These are phyloP conservation scores for Nitzschia palea DNA, from an alignment of 108 stramenopile species.

Conservation along the genomic window DNA sequence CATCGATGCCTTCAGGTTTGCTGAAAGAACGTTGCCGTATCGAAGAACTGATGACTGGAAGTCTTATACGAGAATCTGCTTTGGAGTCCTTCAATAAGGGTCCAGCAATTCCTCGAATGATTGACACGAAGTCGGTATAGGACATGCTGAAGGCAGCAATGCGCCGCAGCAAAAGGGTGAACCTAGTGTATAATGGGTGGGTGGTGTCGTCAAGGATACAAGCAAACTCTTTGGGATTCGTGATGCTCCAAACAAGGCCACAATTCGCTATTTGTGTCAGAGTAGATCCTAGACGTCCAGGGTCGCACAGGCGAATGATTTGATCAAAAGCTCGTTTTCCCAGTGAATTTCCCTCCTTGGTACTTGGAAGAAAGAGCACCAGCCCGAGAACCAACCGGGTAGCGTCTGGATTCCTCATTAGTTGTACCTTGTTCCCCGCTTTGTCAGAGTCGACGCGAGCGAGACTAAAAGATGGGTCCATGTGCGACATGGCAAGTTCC, in stretches of 20 bases:
- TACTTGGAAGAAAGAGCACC: constrained; percentile 54
- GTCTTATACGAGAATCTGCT: constrained; percentile 53
- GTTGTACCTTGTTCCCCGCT: constrained; percentile 19
- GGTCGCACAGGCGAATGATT: constrained; percentile 67
- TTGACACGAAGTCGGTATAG: constrained; percentile 81
- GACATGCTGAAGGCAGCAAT: constrained; percentile 86
- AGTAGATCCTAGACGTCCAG: constrained; percentile 70
- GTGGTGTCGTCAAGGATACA: constrained; percentile 65
- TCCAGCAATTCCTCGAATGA: constrained; percentile 71
- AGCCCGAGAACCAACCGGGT: constrained; percentile 74
- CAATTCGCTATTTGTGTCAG: constrained; percentile 74
- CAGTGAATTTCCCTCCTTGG: constrained; percentile 46
- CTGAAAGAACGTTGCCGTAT: constrained; percentile 32
- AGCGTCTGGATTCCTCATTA: constrained; percentile 80
- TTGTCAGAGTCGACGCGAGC: constrained; percentile 35
- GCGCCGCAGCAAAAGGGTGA: constrained; percentile 63
- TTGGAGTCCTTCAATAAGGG: constrained; percentile 64
- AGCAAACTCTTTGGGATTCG: constrained; percentile 73
- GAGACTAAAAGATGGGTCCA: constrained; percentile 60
- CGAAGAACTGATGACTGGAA: constrained; percentile 77
- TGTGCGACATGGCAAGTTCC: constrained; percentile 67
- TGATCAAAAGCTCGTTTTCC: constrained; percentile 71
- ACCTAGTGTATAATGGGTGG: constrained; percentile 72
- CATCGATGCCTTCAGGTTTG: constrained; percentile 22
- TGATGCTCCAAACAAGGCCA: constrained; percentile 75